Conservation (phyloP, 371 early-diverging fungal genomes). For the Circinella umbellata region DNA sequence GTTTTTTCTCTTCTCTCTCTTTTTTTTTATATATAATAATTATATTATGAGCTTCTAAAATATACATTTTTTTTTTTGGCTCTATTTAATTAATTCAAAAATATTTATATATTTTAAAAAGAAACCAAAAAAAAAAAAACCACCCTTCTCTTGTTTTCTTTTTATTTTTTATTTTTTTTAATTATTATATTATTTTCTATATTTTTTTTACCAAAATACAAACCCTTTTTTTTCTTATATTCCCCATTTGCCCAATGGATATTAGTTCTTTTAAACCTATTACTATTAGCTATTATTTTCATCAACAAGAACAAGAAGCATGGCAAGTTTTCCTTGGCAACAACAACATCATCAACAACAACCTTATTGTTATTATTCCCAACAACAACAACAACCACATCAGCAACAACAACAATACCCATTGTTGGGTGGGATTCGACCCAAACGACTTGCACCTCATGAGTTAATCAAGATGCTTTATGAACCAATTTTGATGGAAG, state of each 20-base stretch:
- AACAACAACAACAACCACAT: neutral
- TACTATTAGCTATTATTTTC: slow-evolving; percentile 9
- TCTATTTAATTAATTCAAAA: neutral
- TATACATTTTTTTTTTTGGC: no score
- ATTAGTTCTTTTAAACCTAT: slow-evolving; percentile 10
- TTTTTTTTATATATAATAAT: neutral
- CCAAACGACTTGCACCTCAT: neutral
- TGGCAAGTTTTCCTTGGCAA: slow-evolving; percentile 19
- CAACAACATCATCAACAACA: slow-evolving; percentile 2
- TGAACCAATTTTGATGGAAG: slow-evolving; percentile 4
- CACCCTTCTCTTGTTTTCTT: neutral
- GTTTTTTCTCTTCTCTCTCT: neutral
- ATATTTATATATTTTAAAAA: neutral
- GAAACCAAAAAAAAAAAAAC: neutral
- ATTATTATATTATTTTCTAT: neutral
- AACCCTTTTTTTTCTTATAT: neutral
- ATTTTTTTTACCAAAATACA: neutral
- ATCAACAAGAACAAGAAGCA: slow-evolving; percentile 6
- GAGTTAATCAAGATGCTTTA: slow-evolving; percentile 11
- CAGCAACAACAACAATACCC: neutral
- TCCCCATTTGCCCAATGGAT: slow-evolving; percentile 8
- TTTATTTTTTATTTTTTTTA: no score
- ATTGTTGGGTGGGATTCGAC: neutral
- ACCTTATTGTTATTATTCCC: neutral
- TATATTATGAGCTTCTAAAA: neutral